Evolutionary conservation across 2,329 filamentous ascomycete species (phyloP), one percentile per base, ranked within the genome.

Genomic region (Cordyceps cateniannulata): DNA sequence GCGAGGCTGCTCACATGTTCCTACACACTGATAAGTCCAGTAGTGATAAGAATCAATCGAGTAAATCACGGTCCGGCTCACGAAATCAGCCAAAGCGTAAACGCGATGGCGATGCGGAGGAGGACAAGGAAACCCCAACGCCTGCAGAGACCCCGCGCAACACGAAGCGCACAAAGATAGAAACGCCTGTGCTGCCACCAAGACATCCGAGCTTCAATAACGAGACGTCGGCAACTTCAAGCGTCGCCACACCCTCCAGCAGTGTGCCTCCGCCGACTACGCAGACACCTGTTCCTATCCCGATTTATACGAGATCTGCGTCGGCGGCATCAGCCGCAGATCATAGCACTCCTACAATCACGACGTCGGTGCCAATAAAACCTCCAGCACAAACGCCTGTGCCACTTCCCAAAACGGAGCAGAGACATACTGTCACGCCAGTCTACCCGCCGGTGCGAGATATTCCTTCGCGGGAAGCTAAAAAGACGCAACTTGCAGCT

Each of bases 121-220:
- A 66, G 16, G 63, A 64, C 29, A 64, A 59, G n/a, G 75, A 73
- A 35, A 66, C 66, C 52, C 63, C 68, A 3, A 72, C 72, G 57
- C 64, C 59, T 8, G 56, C 62, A 4, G 72, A 74, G 25, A 63
- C 66, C n/a, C 73, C 70, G 38, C 79, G 78, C 32, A 75, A 73
- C 60, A 61, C 73, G 27, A 85, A 85, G 68, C 78, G 81, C 38
- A 79, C 74, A 64, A 85, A 84, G 69, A 83, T 79, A 25, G 82
- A 85, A 69, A 85, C 82, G 16, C 82, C 82, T 12, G 76, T 84
- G 32, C 81, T 79, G 53, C 77, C 77, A 47, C 76, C 76, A 16
- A 71, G 74, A 27, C 75, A 76, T 38, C 70, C 67, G 29, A 66
- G 65, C 24, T 65, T 71, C 47, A 68, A 62, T 44, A 65, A 71